Conservation (phyloP, 345 rosid species). For the Dipteronia dyeriana region DNA sequence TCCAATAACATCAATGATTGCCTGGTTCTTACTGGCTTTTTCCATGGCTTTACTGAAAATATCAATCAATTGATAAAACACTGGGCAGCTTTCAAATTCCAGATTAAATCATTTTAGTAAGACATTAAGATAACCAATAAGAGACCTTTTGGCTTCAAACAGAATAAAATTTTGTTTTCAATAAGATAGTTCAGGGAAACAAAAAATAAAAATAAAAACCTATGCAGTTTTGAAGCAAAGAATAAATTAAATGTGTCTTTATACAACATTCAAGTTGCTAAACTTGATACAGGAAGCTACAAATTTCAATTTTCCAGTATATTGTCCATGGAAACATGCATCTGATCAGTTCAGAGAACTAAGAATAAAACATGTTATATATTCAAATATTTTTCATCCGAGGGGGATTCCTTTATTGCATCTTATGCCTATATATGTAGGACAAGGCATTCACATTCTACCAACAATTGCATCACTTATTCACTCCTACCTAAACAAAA, state of each 20-base stretch:
- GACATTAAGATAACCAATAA: neutral
- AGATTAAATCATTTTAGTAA: neutral
- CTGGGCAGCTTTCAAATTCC: neutral
- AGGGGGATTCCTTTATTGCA: neutral
- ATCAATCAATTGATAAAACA: conserved; percentile 19
- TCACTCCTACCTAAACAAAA: neutral
- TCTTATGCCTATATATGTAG: neutral
- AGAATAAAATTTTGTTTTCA: neutral
- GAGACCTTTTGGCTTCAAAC: neutral
- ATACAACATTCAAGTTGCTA: neutral
- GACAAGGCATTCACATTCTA: neutral
- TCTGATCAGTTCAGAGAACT: neutral
- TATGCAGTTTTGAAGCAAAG: neutral
- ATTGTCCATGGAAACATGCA: neutral
- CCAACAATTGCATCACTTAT: neutral
- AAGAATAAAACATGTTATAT: neutral
- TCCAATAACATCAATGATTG: conserved; percentile 76
- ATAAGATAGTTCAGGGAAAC: neutral
- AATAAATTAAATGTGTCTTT: neutral
- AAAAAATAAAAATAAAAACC: neutral
- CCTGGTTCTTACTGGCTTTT: conserved; percentile 70
- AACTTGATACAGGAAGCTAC: neutral
- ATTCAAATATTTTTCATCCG: neutral
- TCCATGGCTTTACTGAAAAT: conserved; percentile 83
- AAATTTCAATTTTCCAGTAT: neutral